phyloP scores from a whole-genome alignment of 2,329 filamentous ascomycete species.

The Calonectria crousiana region DNA sequence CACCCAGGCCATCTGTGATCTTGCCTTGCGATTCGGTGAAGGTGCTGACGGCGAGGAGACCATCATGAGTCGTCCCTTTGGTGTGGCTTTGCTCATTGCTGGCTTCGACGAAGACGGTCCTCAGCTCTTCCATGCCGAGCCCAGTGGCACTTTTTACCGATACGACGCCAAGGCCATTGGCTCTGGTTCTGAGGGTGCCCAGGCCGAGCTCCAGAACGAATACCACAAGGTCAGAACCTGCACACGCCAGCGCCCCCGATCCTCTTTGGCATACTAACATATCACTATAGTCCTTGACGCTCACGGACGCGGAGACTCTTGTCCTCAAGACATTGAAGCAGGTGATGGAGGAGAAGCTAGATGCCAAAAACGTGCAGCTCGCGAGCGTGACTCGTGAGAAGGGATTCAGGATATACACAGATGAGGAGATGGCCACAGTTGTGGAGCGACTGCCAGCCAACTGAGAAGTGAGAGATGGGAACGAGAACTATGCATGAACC shows the following conservation, averaged over 20 bases:
- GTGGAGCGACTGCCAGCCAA: conserved; percentile 84
- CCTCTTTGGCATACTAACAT: conserved; percentile 15
- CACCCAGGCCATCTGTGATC: conserved; percentile 98
- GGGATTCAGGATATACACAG: conserved; percentile 98
- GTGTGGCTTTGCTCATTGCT: conserved; percentile 95
- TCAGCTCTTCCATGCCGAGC: conserved; percentile 97
- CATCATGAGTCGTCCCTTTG: conserved; percentile 98
- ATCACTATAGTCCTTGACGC: conserved; percentile 80
- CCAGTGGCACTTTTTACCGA: conserved; percentile 97
- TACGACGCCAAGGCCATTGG: conserved; percentile 99
- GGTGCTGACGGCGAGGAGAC: conserved; percentile 97
- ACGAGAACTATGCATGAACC: conserved; percentile 35
- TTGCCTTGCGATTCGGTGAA: conserved; percentile 96
- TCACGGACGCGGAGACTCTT: conserved; percentile 92
- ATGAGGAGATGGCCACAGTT: conserved; percentile 95
- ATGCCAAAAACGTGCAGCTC: conserved; percentile 98
- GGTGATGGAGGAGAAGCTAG: conserved; percentile 99
- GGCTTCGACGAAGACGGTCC: conserved; percentile 98
- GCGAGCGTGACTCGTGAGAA: conserved; percentile 98
- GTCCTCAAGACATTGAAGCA: conserved; percentile 99
- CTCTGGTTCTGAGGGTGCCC: conserved; percentile 95
- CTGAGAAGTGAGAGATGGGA: conserved; percentile 50
- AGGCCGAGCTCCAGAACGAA: conserved; percentile 98
- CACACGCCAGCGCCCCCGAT: neutral
- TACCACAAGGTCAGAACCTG: conserved; percentile 81